Percentiles rank a stretch among this genome's conserved stretches.
Evolutionary conservation across 2,329 filamentous ascomycete genomes (phyloP).

Genomic region (Trichoderma atrobrunneum): DNA sequence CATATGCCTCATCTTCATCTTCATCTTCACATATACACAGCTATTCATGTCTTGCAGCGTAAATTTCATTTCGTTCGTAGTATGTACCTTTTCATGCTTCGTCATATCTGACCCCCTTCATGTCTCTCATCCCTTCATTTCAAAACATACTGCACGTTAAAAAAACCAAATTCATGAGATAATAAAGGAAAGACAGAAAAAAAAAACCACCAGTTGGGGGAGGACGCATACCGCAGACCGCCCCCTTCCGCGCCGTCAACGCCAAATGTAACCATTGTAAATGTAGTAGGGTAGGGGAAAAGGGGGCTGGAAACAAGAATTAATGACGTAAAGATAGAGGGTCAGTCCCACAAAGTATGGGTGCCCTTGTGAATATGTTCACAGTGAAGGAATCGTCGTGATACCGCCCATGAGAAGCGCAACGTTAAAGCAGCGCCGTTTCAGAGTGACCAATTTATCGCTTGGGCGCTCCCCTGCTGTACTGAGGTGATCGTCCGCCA

Average conservation of each 20-base stretch:
- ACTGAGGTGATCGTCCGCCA: constrained; percentile 33
- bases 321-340: not conserved
- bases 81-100: constrained; percentile 18
- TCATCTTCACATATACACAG: not conserved
- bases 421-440: not conserved
- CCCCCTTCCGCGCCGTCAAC: not conserved
- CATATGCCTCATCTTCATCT: not conserved
- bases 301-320: not conserved
- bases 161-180: not conserved
- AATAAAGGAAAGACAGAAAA: not conserved
- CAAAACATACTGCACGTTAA: constrained; percentile 1
- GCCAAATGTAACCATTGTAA: constrained; percentile 12
- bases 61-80: constrained; percentile 3
- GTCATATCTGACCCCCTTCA: not conserved
- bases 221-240: not conserved
- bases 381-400: not conserved
- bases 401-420: not conserved
- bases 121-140: constrained; percentile 7
- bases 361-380: constrained; percentile 7
- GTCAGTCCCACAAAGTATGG: not conserved
- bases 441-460: constrained; percentile 20
- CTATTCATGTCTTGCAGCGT: not conserved
- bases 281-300: not conserved
- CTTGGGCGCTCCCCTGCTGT: constrained; percentile 29
- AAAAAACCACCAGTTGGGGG: not conserved